phyloP scores from a whole-genome alignment of 495 filamentous ascomycete species.

The Xylaria grammica region DNA sequence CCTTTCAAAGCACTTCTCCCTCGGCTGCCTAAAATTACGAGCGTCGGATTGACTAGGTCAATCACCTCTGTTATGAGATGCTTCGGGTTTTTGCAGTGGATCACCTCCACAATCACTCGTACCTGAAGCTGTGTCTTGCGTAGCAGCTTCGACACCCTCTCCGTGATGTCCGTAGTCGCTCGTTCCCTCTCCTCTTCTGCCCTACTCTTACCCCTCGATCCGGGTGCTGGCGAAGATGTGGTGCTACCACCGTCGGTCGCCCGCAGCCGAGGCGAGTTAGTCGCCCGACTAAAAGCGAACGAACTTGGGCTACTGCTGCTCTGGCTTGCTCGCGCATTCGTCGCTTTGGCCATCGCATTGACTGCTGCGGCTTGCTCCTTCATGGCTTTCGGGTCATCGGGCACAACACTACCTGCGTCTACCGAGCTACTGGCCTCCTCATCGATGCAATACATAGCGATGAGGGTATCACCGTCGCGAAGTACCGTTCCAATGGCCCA shows the following conservation, averaged over 20 bases:
- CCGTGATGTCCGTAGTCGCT: constrained; percentile 77
- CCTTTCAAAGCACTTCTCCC: constrained; percentile 92
- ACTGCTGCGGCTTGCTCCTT: constrained; percentile 70
- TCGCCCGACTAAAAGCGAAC: constrained; percentile 33
- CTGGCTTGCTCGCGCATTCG: constrained; percentile 31
- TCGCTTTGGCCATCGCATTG: constrained; percentile 44
- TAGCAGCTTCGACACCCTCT: constrained; percentile 79
- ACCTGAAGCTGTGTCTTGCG: constrained; percentile 91
- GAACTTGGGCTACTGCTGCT: constrained; percentile 37
- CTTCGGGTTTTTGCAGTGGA: constrained; percentile 96
- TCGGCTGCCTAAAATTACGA: constrained; percentile 89
- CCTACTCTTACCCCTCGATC: constrained; percentile 50
- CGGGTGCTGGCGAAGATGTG: constrained; percentile 49
- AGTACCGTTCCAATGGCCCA: constrained; percentile 98
- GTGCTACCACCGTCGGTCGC: constrained; percentile 30
- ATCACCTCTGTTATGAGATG: constrained; percentile 88
- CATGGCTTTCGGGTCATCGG: constrained; percentile 64
- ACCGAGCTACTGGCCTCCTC: constrained; percentile 71
- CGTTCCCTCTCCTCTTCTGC: constrained; percentile 77
- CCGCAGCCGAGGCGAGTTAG: constrained; percentile 37
- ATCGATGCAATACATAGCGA: constrained; percentile 88
- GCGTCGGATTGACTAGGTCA: constrained; percentile 86
- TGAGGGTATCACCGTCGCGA: constrained; percentile 89
- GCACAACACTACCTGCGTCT: constrained; percentile 37
- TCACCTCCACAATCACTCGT: constrained; percentile 88